Conservation (phyloP, 1,284 basidiomycete species). For the Anthracocystis walkeri region DNA sequence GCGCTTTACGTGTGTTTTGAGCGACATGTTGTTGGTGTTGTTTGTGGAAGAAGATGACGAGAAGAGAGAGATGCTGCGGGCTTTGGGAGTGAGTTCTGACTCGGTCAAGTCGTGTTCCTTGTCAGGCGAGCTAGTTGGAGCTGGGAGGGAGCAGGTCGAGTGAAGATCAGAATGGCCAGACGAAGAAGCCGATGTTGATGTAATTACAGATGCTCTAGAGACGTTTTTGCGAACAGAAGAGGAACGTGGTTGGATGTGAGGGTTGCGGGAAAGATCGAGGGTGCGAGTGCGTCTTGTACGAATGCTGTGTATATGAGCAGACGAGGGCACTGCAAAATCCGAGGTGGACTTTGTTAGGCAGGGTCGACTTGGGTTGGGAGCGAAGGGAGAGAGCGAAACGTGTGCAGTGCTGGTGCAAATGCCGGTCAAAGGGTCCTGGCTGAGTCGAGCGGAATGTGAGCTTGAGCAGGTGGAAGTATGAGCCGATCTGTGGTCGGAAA, state of each 20-base stretch:
- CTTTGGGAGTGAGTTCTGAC: constrained; percentile 14
- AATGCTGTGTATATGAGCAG: constrained; percentile 7
- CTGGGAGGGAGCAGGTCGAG: constrained; percentile 10
- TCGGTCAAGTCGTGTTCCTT: neutral
- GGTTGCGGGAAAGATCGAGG: constrained; percentile 18
- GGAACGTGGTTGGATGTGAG: constrained; percentile 18
- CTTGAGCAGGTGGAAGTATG: too few relatives aligned
- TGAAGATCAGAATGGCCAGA: neutral
- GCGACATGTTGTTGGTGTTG: constrained; percentile 8
- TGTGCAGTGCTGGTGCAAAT: too few relatives aligned
- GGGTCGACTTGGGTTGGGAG: neutral
- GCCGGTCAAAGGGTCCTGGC: neutral
- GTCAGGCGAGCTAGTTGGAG: neutral
- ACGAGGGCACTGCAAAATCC: neutral
- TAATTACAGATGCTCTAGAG: neutral
- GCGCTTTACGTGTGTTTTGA: constrained; percentile 21
- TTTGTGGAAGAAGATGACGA: neutral
- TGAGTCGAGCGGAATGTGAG: neutral
- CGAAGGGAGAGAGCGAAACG: neutral
- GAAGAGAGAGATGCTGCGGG: constrained; percentile 12
- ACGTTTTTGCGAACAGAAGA: constrained; percentile 11
- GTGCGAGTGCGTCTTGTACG: constrained; percentile 20
- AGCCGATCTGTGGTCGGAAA: too few relatives aligned
- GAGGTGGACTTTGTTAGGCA: neutral
- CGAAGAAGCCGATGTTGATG: neutral